Conservation (phyloP, 495 filamentous ascomycete species). For the Penicillium lividum region DNA sequence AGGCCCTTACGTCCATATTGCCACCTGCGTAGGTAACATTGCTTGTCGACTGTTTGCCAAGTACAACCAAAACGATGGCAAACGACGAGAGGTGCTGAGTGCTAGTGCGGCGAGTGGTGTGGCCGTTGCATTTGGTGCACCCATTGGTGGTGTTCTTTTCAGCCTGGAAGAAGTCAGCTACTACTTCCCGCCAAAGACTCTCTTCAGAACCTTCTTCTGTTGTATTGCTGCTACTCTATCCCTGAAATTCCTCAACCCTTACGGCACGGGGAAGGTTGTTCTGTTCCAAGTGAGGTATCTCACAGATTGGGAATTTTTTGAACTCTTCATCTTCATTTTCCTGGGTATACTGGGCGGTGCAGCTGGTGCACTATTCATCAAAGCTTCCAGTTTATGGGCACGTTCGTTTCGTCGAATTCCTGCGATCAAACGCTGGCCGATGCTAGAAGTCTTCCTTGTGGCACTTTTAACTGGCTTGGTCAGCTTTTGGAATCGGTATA, state of each 20-base stretch:
- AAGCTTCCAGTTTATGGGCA: constrained; percentile 88
- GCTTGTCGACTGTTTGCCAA: constrained; percentile 89
- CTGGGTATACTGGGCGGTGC: constrained; percentile 84
- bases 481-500: constrained; percentile 93
- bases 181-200: constrained; percentile 97
- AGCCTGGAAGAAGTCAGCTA: constrained; percentile 94
- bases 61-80: constrained; percentile 91
- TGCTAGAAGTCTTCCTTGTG: constrained; percentile 87
- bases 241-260: constrained; percentile 92
- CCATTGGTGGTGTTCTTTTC: constrained; percentile 90
- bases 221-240: constrained; percentile 91
- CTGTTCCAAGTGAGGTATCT: constrained; percentile 91
- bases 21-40: constrained; percentile 94
- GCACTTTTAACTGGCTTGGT: constrained; percentile 79
- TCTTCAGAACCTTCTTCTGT: constrained; percentile 98
- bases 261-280: constrained; percentile 94
- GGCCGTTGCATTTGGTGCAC: constrained; percentile 92
- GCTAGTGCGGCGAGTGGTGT: constrained; percentile 92
- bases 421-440: constrained; percentile 76
- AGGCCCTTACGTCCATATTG: constrained; percentile 96
- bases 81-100: constrained; percentile 86
- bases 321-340: constrained; percentile 80
- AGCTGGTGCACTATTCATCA: constrained; percentile 90
- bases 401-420: constrained; percentile 80
- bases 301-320: constrained; percentile 93